These are phyloP conservation scores for Ilyonectria destructans DNA, from an alignment of 2,329 filamentous ascomycete species.

Conservation along the genomic window DNA sequence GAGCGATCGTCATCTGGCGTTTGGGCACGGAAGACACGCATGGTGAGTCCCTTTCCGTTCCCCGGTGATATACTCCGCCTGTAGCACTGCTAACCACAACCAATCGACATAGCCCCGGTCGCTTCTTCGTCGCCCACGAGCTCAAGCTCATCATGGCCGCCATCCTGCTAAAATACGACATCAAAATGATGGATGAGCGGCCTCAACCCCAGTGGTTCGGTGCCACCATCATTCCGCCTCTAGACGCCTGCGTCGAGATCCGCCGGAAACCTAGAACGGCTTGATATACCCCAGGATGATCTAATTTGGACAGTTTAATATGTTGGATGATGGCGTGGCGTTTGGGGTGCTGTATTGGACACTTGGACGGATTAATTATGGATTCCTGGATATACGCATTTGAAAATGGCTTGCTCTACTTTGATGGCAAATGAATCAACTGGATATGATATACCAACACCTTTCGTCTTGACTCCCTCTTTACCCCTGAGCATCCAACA, in stretches of 20 bases:
- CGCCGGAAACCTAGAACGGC: conserved; percentile 33
- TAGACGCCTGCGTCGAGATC: conserved; percentile 49
- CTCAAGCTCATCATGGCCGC: conserved; percentile 70
- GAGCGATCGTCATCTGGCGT: conserved; percentile 65
- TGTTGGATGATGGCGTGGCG: background rate
- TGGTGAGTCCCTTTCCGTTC: conserved; percentile 50
- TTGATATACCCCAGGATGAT: background rate
- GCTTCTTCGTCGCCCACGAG: conserved; percentile 71
- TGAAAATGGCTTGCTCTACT: background rate
- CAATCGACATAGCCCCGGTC: conserved; percentile 60
- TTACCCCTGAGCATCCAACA: background rate
- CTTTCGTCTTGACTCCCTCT: background rate
- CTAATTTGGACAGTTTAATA: background rate
- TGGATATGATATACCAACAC: background rate
- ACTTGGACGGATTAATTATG: background rate
- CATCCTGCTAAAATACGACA: conserved; percentile 68
- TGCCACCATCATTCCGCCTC: conserved; percentile 56
- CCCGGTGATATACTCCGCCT: background rate
- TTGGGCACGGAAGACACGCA: conserved; percentile 72
- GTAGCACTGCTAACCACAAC: background rate
- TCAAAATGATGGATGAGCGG: conserved; percentile 58
- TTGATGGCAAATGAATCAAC: background rate
- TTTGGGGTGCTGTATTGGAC: conserved; percentile 1
- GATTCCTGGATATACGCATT: background rate
- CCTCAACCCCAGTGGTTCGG: conserved; percentile 64